Evolutionary conservation across 1,284 basidiomycete genomes (phyloP).

Genomic region (Boletellus dicymbophilus): DNA sequence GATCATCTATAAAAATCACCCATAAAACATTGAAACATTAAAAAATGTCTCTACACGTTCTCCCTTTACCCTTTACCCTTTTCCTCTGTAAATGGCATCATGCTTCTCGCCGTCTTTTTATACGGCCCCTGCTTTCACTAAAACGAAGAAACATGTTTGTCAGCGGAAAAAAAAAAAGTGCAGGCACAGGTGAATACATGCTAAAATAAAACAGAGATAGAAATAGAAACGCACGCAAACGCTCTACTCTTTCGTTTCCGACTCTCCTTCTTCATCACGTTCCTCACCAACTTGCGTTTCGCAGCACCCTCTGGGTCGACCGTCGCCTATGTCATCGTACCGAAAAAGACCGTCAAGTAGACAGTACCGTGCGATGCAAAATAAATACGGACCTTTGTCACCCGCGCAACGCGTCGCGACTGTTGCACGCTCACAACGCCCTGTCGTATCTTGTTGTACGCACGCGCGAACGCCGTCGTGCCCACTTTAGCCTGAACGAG

Average conservation of each 20-base stretch:
- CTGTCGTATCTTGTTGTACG: slow-evolving; percentile 83
- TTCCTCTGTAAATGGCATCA: background rate
- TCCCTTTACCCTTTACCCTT: too few species aligned
- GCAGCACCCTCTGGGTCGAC: slow-evolving; percentile 79
- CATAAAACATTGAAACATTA: too few species aligned
- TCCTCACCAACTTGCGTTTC: slow-evolving; percentile 70
- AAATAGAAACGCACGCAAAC: slow-evolving; percentile 51
- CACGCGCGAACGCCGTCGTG: slow-evolving; percentile 74
- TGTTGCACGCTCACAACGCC: slow-evolving; percentile 67
- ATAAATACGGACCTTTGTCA: slow-evolving; percentile 57
- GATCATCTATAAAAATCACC: too few species aligned
- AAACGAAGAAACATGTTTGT: background rate
- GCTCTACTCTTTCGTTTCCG: slow-evolving; percentile 72
- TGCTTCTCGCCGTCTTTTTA: slow-evolving; percentile 39
- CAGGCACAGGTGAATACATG: too few species aligned
- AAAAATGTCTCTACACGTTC: too few species aligned
- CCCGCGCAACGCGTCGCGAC: slow-evolving; percentile 70
- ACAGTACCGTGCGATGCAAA: background rate
- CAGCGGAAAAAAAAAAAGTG: background rate
- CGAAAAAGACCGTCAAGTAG: too few species aligned
- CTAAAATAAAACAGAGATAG: background rate
- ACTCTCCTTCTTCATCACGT: slow-evolving; percentile 76
- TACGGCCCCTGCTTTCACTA: slow-evolving; percentile 42
- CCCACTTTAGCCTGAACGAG: slow-evolving; percentile 88
- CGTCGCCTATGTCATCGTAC: slow-evolving; percentile 39